Evolutionary conservation across 495 filamentous ascomycete genomes (phyloP), one percentile per base, ranked within the genome.

Genomic region (Aspergillus saccharolyticus): DNA sequence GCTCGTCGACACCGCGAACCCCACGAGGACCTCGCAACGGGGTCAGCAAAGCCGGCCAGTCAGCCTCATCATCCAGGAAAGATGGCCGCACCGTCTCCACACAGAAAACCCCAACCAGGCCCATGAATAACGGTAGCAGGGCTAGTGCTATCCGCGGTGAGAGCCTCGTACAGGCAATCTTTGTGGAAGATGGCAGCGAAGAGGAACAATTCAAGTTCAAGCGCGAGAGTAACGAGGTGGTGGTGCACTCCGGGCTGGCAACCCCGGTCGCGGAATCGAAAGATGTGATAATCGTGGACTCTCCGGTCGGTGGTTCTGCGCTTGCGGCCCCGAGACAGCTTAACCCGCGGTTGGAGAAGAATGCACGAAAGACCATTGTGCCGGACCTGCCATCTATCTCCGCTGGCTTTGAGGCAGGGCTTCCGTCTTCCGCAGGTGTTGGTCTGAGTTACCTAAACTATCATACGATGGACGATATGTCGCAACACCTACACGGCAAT

Each of bases 81-180:
- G 30, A 21, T 42, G 10, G 9, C 16, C 19, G 14, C 21, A 19
- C 39, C n/a, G 18, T 30, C 28, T 1, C 9, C n/a, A n/a, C n/a
- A 1, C 1, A 56, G 10, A 24, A 52, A 1, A 44, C 56, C 0
- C 59, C 59, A 14, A 59, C 43, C 39, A 59, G 59, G 42, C 33
- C 33, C 33, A 12, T 12, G 12, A 39, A 39, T 9, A 15, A 12
- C 33, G 33, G 33, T 2, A 39, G 33, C 33, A 39, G 33, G 6
- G 14, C 12, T 12, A 5, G 12, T 12, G 25, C 25, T 9, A 2
- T 2, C 10, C 33, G 14, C 12, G 33, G 33, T 12, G 12, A 12
- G 6, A 9, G 6, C 6, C 14, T 59, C 14, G 54, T 64, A 20
- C 58, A 66, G 5, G 62, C 60, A 0, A 66, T 69, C 53, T 53